Base-by-base conservation (phyloP, 176 grass and related monocot species). In the Luzula sylvatica region DNA sequence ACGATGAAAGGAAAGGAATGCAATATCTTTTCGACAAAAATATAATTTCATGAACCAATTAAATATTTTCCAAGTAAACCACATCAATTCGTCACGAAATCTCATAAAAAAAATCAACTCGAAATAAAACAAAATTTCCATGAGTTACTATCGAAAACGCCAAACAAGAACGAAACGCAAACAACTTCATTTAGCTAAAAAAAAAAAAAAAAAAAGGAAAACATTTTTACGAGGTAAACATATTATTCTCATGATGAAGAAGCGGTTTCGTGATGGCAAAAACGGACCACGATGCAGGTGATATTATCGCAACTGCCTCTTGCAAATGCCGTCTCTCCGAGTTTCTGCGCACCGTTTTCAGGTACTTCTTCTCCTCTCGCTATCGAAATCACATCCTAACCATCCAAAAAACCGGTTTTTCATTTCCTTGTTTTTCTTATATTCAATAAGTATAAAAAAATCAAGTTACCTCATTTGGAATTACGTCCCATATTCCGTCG, bases 401-500 rank as follows among this genome's bases (percentile, higher is more conserved):
- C 17, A 26, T 46, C 26, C 28, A n/a, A 6, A 47, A 46, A 20
- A 20, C 7, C 42, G 46, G 40, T 15, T 23, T 7, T 1, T 23
- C 12, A 60, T 15, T 20, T 60, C 13, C 40, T 5, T 61, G 15
- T 20, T 30, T 43, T 47, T 46, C 17, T 43, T 12, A 20, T 15
- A 44, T 27, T 11, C n/a, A 19, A 7, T 18, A 62, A 14, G 1
- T 38, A 13, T 2, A 55, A 55, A 56, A 3, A 38, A 58, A n/a
- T 24, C 39, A 72, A 66, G 40, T 45, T 77, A 98, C 92, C 92
- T 98, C 92, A 32, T 98, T 90, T 65, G 87, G 67, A 13, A 90
- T 56, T 51, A 74, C 92, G 73, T 90, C 92, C 92, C 92, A 98
- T 53, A 98, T 73, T 19, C 85, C 85, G 53, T 98, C 85, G 48